Percentiles rank a stretch among this genome's conserved stretches.
Conservation (phyloP, 441 rosid species). For the Gossypium lobatum region DNA sequence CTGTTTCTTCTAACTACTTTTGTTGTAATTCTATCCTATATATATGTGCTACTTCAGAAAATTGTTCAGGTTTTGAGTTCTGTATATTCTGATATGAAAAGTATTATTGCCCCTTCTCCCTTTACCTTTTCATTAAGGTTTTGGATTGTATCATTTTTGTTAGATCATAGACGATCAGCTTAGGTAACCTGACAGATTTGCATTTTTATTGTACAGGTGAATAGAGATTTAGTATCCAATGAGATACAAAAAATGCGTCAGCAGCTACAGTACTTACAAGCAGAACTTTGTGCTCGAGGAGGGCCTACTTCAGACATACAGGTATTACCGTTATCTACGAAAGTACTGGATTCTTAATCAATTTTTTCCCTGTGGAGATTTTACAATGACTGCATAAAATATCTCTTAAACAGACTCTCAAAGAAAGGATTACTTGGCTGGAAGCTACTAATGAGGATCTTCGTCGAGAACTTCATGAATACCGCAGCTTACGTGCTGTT, state of each 20-base stretch:
- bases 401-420: constrained; percentile 36
- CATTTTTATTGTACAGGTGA: constrained; percentile 38
- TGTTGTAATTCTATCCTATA: constrained; percentile 6
- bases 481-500: constrained; percentile 44
- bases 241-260: constrained; percentile 71
- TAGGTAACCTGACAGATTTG: background rate
- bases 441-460: constrained; percentile 59
- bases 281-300: constrained; percentile 53
- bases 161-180: background rate
- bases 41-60: background rate
- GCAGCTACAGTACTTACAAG: constrained; percentile 51
- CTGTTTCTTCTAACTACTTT: background rate
- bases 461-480: constrained; percentile 54
- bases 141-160: background rate
- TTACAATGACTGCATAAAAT: background rate
- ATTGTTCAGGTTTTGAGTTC: background rate
- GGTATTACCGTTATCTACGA: constrained; percentile 24
- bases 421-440: constrained; percentile 53
- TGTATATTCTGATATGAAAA: background rate
- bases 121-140: background rate
- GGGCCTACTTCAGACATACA: constrained; percentile 40
- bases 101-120: background rate
- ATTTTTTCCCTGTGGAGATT: background rate
- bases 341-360: background rate
- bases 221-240: constrained; percentile 56